Base-by-base conservation (phyloP, 208 protist genomes). In the Porcisia deanei region DNA sequence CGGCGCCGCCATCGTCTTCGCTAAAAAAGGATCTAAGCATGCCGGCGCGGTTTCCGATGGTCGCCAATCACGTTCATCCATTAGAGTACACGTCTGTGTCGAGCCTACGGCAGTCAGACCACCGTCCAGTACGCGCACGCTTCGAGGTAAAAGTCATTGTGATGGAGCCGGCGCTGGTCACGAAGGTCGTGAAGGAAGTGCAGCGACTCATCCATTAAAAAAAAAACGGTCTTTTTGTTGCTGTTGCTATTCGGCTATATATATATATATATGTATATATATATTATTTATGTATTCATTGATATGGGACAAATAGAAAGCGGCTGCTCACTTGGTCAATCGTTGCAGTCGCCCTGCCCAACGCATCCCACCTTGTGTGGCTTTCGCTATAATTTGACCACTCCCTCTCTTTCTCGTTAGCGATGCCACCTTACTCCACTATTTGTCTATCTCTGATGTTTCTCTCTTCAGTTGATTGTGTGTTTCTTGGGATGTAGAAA, bases 51-150 rank as follows among this genome's bases (percentile, higher is more conserved):
- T 90, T 91, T 55, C 87, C 85, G 1, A 85, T 85, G 77, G 63
- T 91, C n/a, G 80, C 77, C 8, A 95, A 95, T 67, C 68, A 76
- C 64, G 79, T 91, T 18, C 25, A 72, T 18, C 83, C 84, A 18
- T 52, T 89, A 16, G 83, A 85, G 71, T 95, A 95, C 71, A 76
- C 76, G 54, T 75, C 73, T 79, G 82, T 91, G 37, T 53, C 73
- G 59, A 16, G 20, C 18, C 75, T 95, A 74, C 78, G 79, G 66
- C 83, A 90, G 71, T 95, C 91, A 9, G 91, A 95, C 69, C 91
- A 95, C 39, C 82, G 88, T 16, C 91, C 91, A 9, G 91, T 95
- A 54, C 85, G 80, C 34, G 86, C 88, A n/a, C 81, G 86, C 37
- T 95, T 95, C 69, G 85, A 87, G 52, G 88, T 95, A 49, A 82